Percentiles rank a stretch among this genome's conserved stretches.
Conservation (phyloP, 2,329 filamentous ascomycete species). For the Chaetomium olivaceum region DNA sequence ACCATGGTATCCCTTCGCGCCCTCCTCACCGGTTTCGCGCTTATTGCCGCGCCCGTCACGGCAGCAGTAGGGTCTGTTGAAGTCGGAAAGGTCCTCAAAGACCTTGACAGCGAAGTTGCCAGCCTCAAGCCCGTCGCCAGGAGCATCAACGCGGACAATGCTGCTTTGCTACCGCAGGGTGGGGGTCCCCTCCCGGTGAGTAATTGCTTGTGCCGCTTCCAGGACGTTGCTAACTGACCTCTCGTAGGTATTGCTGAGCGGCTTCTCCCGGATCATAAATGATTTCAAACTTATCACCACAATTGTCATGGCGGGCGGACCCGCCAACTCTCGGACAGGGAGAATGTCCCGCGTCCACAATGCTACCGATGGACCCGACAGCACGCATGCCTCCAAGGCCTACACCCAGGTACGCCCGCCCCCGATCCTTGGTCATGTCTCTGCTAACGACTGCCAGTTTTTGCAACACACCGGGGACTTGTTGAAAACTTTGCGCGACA, state of each 20-base stretch:
- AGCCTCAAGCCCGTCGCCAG: conserved; percentile 34
- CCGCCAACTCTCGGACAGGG: not conserved
- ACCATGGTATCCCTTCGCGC: conserved; percentile 26
- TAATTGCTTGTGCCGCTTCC: not conserved
- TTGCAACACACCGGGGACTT: not conserved
- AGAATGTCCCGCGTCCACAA: not conserved
- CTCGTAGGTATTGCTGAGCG: conserved; percentile 35
- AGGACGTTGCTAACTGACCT: not conserved
- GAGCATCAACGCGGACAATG: conserved; percentile 35
- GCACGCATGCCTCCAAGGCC: too few relatives aligned
- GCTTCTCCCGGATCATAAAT: conserved; percentile 35
- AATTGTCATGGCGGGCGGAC: too few relatives aligned
- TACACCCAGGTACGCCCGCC: too few relatives aligned
- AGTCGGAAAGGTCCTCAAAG: conserved; percentile 34
- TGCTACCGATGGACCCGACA: too few relatives aligned
- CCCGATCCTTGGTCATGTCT: not conserved
- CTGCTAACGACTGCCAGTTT: not conserved
- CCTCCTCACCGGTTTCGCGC: conserved; percentile 19
- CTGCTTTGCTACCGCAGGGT: conserved; percentile 33
- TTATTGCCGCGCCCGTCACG: conserved; percentile 26
- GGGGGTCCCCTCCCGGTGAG: conserved; percentile 38
- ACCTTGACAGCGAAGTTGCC: conserved; percentile 24
- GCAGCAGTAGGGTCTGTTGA: conserved; percentile 27
- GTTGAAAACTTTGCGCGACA: conserved; percentile 2
- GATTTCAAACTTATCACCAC: too few relatives aligned